Evolutionary conservation across 805 yeast genomes (phyloP), one percentile per base, ranked within the genome.

Genomic region (Kodamaea kakaduensis): DNA sequence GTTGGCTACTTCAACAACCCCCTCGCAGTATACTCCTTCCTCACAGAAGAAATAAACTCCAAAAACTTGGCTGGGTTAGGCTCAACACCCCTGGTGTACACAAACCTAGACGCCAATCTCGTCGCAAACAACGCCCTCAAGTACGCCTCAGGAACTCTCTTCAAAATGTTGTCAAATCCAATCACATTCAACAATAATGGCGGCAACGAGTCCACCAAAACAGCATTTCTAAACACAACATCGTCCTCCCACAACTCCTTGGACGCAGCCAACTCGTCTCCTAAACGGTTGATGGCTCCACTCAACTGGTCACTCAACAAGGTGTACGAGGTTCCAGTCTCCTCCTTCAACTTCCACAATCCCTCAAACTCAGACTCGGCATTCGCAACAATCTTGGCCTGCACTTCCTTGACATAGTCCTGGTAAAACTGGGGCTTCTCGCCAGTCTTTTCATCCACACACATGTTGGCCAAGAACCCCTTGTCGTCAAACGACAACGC

Each of bases 401-500:
- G 97, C 19, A 86, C 96, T 52, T 83, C 81, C 48, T 72, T 71
- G 42, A 90, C 97, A 53, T 90, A 93, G n/a, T 69, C 67, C 54
- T 78, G 69, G 67, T 90, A 90, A 58, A 90, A 84, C 32, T 66
- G 69, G 8, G 96, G 95, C 40, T 73, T 70, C 24, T 58, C 58
- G 7, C 70, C 66, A n/a, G 71, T 60, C 9, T 46, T 46, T n/a
- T 71, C 69, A 43, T 77, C 77, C 32, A 79, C 73, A 58, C 93
- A 84, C 87, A 90, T 93, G 55, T 84, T 66, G 37, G 74, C 62
- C 51, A 81, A 73, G 69, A 90, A 93, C 22, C 79, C 84, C 34
- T 73, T 75, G 60, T 90, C 98, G 52, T 81, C 88, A 54, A 93
- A 82, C 3, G 96, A 82, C 42, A 90, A 76, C 2, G 98, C 90